Percentiles rank a stretch among this genome's conserved stretches.
Evolutionary conservation across 2,329 filamentous ascomycete genomes (phyloP).

Genomic region (Fusarium anthophilum): DNA sequence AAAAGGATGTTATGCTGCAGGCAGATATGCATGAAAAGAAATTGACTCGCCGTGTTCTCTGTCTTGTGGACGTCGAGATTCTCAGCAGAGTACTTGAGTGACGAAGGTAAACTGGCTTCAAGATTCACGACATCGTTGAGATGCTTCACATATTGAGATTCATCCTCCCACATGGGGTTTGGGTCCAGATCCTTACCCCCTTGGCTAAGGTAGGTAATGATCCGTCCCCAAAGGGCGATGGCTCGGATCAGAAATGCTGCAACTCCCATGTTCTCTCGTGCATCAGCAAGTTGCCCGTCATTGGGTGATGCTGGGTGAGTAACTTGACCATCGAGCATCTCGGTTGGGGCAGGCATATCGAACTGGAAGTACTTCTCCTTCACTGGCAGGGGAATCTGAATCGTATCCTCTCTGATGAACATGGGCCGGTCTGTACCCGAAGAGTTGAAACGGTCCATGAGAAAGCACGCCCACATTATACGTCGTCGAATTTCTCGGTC

Average conservation of each 20-base stretch:
- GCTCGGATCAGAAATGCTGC: slow-evolving; percentile 88
- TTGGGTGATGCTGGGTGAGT: slow-evolving; percentile 70
- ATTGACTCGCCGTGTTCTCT: slow-evolving; percentile 88
- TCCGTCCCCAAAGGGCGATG: slow-evolving; percentile 88
- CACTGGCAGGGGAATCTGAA: slow-evolving; percentile 90
- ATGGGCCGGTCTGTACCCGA: slow-evolving; percentile 92
- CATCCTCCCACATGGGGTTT: slow-evolving; percentile 80
- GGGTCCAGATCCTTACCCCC: slow-evolving; percentile 84
- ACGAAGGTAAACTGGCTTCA: slow-evolving; percentile 72
- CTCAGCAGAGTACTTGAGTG: slow-evolving; percentile 78
- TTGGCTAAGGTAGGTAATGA: slow-evolving; percentile 90
- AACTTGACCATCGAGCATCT: slow-evolving; percentile 79
- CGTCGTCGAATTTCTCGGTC: slow-evolving; percentile 92
- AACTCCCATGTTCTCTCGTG: slow-evolving; percentile 90
- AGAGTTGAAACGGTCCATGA: slow-evolving; percentile 98
- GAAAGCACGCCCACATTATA: slow-evolving; percentile 97
- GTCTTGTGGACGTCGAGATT: slow-evolving; percentile 87
- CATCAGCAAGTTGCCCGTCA: slow-evolving; percentile 70
- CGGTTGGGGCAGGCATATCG: slow-evolving; percentile 88
- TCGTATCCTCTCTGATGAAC: slow-evolving; percentile 88
- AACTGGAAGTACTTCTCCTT: slow-evolving; percentile 90
- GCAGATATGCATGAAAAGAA: slow-evolving; percentile 89
- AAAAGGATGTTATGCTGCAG: slow-evolving; percentile 92
- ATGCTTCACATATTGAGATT: slow-evolving; percentile 80
- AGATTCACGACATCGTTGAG: slow-evolving; percentile 77